phyloP scores from a whole-genome alignment of 768 basidiomycete genomes.

The Pleurotus pulmonarius region DNA sequence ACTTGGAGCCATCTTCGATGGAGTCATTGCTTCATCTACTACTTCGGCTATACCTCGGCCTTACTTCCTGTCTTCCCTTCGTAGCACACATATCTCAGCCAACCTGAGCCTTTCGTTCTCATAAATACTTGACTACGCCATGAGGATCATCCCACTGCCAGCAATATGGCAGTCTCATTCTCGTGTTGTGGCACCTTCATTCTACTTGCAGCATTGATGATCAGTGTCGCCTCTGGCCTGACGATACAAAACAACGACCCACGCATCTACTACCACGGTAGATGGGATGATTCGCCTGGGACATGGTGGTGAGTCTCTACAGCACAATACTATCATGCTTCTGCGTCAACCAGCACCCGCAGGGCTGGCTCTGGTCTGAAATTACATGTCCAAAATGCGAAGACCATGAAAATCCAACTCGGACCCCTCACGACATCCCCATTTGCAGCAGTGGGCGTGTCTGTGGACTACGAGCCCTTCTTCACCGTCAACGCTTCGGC shows the following conservation, averaged over 20 bases:
- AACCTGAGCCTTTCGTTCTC: background rate
- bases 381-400: slow-evolving; percentile 39
- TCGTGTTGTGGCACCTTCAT: too few species aligned
- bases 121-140: background rate
- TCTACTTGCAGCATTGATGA: background rate
- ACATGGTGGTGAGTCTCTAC: slow-evolving; percentile 48
- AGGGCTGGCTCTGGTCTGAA: slow-evolving; percentile 58
- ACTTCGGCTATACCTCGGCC: background rate
- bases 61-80: background rate
- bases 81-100: background rate
- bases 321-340: background rate
- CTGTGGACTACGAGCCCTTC: slow-evolving; percentile 43
- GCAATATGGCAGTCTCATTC: background rate
- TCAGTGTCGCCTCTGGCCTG: background rate
- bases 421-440: slow-evolving; percentile 48
- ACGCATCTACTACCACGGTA: slow-evolving; percentile 44
- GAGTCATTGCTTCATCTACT: background rate
- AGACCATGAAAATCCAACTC: slow-evolving; percentile 38
- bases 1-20: too few species aligned
- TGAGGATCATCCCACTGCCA: background rate
- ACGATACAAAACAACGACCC: slow-evolving; percentile 33
- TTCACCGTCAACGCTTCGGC: slow-evolving; percentile 42
- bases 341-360: background rate
- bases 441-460: slow-evolving; percentile 42
- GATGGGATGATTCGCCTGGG: slow-evolving; percentile 49